Evolutionary conservation across 2,329 filamentous ascomycete genomes (phyloP), one percentile per base, ranked within the genome.

Genomic region (Aureobasidium sp.): DNA sequence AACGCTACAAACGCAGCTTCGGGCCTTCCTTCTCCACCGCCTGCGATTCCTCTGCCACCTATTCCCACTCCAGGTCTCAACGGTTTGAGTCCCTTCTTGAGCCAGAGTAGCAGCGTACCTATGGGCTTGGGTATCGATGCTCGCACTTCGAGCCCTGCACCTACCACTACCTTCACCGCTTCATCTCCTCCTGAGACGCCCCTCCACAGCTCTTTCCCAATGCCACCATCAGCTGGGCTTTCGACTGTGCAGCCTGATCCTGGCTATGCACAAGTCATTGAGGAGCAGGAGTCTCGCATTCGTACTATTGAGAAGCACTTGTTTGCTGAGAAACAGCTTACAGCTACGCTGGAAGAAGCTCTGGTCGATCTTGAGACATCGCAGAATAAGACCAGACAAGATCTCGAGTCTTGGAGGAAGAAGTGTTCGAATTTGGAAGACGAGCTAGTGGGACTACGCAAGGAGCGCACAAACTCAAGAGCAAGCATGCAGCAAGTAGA

Each of bases 281-380:
- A 97, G 70, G 94, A 99, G 68, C 92, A 97, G 73, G 94, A 99
- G 73, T 89, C 90, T 47, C 91, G 92, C 65, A 95, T 99, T 71
- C 87, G 89, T 63, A 95, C 91, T 7, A 96, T 99, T 65, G 93
- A 99, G 80, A 97, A 97, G 79, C 91, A 97, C 71, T 83, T 99
- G 29, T 88, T 89, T 66, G 94, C 94, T 3, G 94, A 99, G 80
- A 96, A 96, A 73, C 93, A 97, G 74, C 86, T 99, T 63, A 99
- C 93, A 0, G 88, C 90, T 51, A 97, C 93, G 2, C 83, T 99
- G 42, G 94, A 99, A 74, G 93, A 97, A 76, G 94, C 94, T 7
- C 85, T 99, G 34, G 93, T 91, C 2, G 94, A 99, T 69, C 84
- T 99, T 41, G 94, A 99, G 76, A 85, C 85, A 61, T 91, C 95